Evolutionary conservation across 768 basidiomycete genomes (phyloP).

Genomic region (Suillus placidus): DNA sequence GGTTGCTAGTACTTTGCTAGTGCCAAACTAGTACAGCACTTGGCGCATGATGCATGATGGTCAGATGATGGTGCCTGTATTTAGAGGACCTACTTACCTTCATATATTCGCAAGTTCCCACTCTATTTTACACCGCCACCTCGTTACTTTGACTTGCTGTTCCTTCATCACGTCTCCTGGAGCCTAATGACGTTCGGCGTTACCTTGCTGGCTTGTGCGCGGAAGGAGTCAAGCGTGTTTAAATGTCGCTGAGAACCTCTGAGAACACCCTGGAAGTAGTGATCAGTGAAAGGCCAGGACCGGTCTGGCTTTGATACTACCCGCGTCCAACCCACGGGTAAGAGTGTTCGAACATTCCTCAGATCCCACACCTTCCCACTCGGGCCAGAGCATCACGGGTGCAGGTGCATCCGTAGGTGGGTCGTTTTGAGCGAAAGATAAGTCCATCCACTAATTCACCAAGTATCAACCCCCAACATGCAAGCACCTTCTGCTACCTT

Average conservation of each 20-base stretch:
- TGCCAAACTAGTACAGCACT: not conserved
- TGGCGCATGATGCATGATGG: not conserved
- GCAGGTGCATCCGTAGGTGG: not conserved
- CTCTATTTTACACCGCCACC: constrained; percentile 1
- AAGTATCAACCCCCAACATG: not conserved
- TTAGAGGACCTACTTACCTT: not conserved
- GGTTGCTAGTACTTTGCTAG: not conserved
- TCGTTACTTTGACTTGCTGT: not conserved
- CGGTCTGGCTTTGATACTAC: not conserved
- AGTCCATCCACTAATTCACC: not conserved
- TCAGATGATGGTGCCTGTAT: not conserved
- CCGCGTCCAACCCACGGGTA: not conserved
- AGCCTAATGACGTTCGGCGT: not conserved
- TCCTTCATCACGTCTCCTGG: no score
- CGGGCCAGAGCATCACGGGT: not conserved
- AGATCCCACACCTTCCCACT: not conserved
- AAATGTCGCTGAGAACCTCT: not conserved
- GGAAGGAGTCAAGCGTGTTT: not conserved
- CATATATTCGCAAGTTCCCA: not conserved
- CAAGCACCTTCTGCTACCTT: not conserved
- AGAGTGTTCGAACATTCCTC: not conserved
- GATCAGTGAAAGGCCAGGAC: not conserved
- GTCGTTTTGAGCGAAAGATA: not conserved
- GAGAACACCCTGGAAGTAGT: not conserved
- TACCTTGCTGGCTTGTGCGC: not conserved